Conservation (phyloP, 768 basidiomycete species). For the Pulveroboletus frians region DNA sequence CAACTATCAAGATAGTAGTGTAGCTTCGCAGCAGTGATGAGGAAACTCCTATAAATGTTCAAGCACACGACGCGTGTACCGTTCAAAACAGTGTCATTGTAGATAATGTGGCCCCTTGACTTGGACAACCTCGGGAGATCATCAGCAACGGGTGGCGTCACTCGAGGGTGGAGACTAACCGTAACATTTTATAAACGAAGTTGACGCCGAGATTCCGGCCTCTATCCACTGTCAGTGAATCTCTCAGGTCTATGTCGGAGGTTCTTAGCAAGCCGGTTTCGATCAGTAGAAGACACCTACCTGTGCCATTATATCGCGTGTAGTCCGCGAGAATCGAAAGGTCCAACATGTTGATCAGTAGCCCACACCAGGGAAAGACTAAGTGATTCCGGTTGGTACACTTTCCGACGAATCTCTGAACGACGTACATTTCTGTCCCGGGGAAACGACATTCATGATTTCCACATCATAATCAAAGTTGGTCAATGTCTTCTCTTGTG, state of each 20-base stretch:
- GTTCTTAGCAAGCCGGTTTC: not conserved
- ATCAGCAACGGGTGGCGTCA: slow-evolving; percentile 2
- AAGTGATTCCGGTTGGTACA: not conserved
- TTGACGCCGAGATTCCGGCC: slow-evolving; percentile 57
- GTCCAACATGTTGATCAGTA: slow-evolving; percentile 66
- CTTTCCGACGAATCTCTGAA: not conserved
- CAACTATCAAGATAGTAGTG: slow-evolving; percentile 71
- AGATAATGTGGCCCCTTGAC: slow-evolving; percentile 73
- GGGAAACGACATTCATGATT: slow-evolving; percentile 49
- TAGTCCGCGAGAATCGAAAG: slow-evolving; percentile 82
- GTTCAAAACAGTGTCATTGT: slow-evolving; percentile 71
- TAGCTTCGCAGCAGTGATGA: slow-evolving; percentile 82
- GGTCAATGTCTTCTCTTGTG: slow-evolving; percentile 81
- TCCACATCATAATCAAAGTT: slow-evolving; percentile 70
- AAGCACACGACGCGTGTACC: slow-evolving; percentile 52
- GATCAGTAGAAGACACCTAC: slow-evolving; percentile 36
- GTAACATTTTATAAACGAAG: slow-evolving; percentile 71
- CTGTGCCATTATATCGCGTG: slow-evolving; percentile 53
- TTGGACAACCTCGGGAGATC: slow-evolving; percentile 54
- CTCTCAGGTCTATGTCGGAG: slow-evolving; percentile 46
- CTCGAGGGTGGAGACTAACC: slow-evolving; percentile 40
- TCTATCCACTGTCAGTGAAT: slow-evolving; percentile 68
- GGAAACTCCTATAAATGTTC: slow-evolving; percentile 85
- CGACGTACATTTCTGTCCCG: slow-evolving; percentile 38
- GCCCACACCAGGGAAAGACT: slow-evolving; percentile 96